Evolutionary conservation across 1,284 basidiomycete genomes (phyloP), one percentile per base, ranked within the genome.

Genomic region (Naganishia sp.): DNA sequence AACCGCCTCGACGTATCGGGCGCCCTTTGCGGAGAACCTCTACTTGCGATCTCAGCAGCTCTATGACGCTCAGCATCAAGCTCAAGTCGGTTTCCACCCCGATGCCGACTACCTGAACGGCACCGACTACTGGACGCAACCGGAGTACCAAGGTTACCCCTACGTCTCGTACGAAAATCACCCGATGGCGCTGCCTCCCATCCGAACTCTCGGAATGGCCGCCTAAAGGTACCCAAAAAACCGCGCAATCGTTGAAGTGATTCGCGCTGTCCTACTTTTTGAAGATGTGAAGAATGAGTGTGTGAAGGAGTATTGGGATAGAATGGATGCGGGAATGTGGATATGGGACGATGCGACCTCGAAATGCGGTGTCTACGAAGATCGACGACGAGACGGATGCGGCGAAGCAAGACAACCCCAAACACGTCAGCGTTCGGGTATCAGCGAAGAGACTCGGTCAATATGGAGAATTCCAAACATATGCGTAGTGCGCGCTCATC

Each of bases 141-240:
- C 55, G 42, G 55, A 57, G 55, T 52, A 61, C 57, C 49, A 50
- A 15, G 57, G 57, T 52, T 61, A 61, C 33, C 57, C 57, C n/a
- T 50, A 50, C 46, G 36, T 61, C n/a, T 23, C 57, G 11, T 61
- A 50, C 39, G 57, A 61, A n/a, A 61, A 61, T 48, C 57, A 61
- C 48, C 57, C 57, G 33, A 61, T 61, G 57, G 57, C 57, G 49
- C n/a, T 61, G 57, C 57, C 57, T 28, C 57, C 57, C 57, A 61
- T 61, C 23, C 57, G 57, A 49, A 39, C n/a, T 36, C 18, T 61
- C 48, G 57, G 57, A 42, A 42, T 61, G 57, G 48, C 57, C 4
- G 57, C 57, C 13, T 61, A 48, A 61, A 50, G 57, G 57, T 36
- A 13, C 11, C 49, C 54, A 21, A 21, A 49, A 49, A 52, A 61